phyloP scores from a whole-genome alignment of 768 basidiomycete species.

The Leccinum sublutescens region DNA sequence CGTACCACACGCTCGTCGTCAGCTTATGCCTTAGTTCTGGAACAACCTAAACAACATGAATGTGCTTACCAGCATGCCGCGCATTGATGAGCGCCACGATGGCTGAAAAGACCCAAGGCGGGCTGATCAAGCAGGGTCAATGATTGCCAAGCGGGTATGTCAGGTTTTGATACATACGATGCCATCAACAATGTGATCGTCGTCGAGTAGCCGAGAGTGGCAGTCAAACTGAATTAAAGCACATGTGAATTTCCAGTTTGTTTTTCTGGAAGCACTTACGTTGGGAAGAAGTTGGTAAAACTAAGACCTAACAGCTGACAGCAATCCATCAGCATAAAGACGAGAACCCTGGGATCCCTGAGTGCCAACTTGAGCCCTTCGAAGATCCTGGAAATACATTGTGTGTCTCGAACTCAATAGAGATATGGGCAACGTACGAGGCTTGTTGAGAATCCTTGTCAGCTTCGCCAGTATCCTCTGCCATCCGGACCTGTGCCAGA shows the following conservation, averaged over 20 bases:
- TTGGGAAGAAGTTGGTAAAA: constrained; percentile 61
- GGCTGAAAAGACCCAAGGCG: neutral
- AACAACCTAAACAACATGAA: neutral
- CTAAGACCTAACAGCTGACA: constrained; percentile 54
- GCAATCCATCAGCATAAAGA: constrained; percentile 54
- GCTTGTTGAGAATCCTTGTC: constrained; percentile 43
- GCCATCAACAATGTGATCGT: constrained; percentile 57
- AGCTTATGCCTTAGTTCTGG: neutral
- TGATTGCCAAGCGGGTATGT: neutral
- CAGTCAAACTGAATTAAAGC: constrained; percentile 42
- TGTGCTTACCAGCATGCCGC: neutral
- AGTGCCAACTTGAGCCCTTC: constrained; percentile 55
- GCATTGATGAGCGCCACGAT: neutral
- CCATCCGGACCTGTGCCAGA: constrained; percentile 61
- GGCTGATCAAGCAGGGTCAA: neutral
- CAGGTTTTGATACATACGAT: constrained; percentile 40
- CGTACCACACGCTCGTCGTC: neutral
- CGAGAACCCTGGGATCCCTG: constrained; percentile 50
- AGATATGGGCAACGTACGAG: constrained; percentile 11
- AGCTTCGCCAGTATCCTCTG: constrained; percentile 67
- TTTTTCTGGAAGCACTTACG: constrained; percentile 30
- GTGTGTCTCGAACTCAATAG: neutral
- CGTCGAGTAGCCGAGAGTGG: constrained; percentile 61
- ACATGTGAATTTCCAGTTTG: neutral
- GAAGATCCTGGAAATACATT: constrained; percentile 37